Evolutionary conservation across 306 rosid genomes (phyloP).

Genomic region (Elaeagnus macrophylla): DNA sequence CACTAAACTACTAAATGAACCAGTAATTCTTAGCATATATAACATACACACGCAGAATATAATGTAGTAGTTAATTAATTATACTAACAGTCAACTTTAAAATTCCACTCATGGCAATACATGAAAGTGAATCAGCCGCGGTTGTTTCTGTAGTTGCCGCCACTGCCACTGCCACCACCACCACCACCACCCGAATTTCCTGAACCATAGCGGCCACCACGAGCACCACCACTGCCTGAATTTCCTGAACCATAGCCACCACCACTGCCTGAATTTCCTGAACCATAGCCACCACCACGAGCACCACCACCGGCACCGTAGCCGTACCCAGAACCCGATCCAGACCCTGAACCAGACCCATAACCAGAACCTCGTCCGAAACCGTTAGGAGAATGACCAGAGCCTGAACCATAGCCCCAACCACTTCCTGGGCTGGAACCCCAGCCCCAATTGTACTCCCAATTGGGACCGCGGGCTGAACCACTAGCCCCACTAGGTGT

Average conservation of each 20-base stretch:
- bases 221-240: constrained; percentile 16
- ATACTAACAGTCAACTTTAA: no score
- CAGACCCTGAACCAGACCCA: constrained; percentile 58
- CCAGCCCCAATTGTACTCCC: constrained; percentile 91
- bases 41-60: no score
- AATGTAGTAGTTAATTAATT: no score
- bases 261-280: constrained; percentile 25
- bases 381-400: constrained; percentile 49
- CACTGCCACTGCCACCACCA: no score
- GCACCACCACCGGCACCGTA: constrained; percentile 54
- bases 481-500: constrained; percentile 26
- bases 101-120: no score
- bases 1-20: no score
- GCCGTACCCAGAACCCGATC: constrained; percentile 56
- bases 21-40: no score
- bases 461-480: constrained; percentile 59
- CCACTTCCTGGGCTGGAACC: constrained; percentile 57
- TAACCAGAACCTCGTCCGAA: constrained; percentile 48
- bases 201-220: no score
- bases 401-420: constrained; percentile 77
- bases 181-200: no score
- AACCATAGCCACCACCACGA: constrained; percentile 45
- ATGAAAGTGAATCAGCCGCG: no score
- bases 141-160: no score
- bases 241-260: constrained; percentile 35